A percentile compares a stretch with the other conserved stretches of the same genome.
These are phyloP conservation scores for Picea sitchensis DNA, from an alignment of 75 land plant species.

Conservation along the genomic window DNA sequence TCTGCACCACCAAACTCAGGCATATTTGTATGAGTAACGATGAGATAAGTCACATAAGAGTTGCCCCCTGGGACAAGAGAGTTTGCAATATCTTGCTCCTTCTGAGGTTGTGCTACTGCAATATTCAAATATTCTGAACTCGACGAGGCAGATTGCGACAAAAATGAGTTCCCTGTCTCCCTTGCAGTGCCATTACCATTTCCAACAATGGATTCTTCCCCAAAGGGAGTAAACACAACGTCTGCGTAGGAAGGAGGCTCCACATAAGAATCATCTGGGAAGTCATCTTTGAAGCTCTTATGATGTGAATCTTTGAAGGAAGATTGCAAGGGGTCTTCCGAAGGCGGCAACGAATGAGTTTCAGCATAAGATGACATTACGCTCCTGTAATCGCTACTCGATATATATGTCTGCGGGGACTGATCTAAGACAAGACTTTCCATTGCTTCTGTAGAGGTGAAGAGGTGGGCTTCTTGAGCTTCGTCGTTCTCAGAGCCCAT, in stretches of 20 bases:
- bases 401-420: constrained; percentile 21
- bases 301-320: constrained; percentile 4
- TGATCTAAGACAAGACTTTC: constrained; percentile 49
- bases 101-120: constrained; percentile 76
- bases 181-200: constrained; percentile 10
- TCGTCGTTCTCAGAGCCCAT: constrained; percentile 45
- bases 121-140: constrained; percentile 54
- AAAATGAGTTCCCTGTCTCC: constrained; percentile 8
- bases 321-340: constrained; percentile 6
- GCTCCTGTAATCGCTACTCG: constrained; percentile 20
- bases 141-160: constrained; percentile 14
- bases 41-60: constrained; percentile 63
- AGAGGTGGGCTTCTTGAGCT: constrained; percentile 34
- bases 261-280: constrained; percentile 33
- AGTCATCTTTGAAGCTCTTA: constrained; percentile 15
- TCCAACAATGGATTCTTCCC: constrained; percentile 19
- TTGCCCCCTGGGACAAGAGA: constrained; percentile 73
- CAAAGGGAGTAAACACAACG: constrained; percentile 65
- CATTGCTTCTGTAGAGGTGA: constrained; percentile 46
- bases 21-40: constrained; percentile 59
- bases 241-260: constrained; percentile 97
- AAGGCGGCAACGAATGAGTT: constrained; percentile 1
- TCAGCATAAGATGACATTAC: constrained; percentile 12
- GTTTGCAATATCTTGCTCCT: constrained; percentile 53
- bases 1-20: constrained; percentile 45